Evolutionary conservation across 805 yeast species (phyloP).

Genomic region (Teunomyces lycoperdinae): DNA sequence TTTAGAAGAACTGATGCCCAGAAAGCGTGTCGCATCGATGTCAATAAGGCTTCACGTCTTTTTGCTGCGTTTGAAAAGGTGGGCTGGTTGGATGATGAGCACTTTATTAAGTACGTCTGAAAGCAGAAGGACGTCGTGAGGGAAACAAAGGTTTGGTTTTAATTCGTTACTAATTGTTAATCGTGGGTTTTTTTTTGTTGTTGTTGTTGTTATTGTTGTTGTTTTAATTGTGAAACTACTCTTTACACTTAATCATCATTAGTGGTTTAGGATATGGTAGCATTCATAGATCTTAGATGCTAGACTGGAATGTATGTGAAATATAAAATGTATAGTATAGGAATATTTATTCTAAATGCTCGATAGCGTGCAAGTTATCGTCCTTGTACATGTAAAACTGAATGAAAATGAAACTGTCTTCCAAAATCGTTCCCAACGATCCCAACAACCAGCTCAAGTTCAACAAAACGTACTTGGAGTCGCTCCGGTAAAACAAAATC

Average conservation of each 20-base stretch:
- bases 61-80: constrained; percentile 88
- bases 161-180: constrained; percentile 1
- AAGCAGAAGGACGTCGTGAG: not conserved
- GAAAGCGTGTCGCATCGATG: constrained; percentile 96
- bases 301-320: constrained; percentile 4
- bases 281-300: constrained; percentile 4
- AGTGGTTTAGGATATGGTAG: not conserved
- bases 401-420: constrained; percentile 62
- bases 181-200: not conserved
- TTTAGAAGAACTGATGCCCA: constrained; percentile 97
- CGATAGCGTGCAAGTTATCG: constrained; percentile 11
- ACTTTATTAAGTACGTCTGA: constrained; percentile 40
- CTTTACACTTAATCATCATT: too few relatives aligned
- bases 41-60: constrained; percentile 88
- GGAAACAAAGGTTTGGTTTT: not conserved
- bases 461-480: constrained; percentile 53
- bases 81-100: constrained; percentile 84
- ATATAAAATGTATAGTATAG: not conserved
- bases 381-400: constrained; percentile 65
- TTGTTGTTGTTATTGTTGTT: not conserved
- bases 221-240: too few relatives aligned
- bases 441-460: constrained; percentile 79
- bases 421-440: constrained; percentile 71
- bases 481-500: constrained; percentile 63
- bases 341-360: not conserved